Base-by-base conservation (phyloP, 2,329 filamentous ascomycete genomes). In the Colletotrichum coccodes region DNA sequence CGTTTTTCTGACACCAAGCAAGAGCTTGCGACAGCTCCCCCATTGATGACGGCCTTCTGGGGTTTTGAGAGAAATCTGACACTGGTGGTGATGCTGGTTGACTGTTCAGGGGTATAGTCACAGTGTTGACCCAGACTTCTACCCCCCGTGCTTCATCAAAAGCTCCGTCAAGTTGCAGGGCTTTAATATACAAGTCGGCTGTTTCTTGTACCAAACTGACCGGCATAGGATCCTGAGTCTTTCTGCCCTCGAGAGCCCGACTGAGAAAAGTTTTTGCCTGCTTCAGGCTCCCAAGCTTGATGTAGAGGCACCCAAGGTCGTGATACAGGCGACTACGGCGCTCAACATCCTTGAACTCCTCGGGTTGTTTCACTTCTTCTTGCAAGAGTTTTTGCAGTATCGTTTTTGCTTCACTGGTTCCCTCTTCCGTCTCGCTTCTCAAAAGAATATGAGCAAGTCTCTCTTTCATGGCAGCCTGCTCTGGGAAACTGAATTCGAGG, bases 111-210 rank as follows among this genome's bases (percentile, higher is more conserved):
- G 65, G 61, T 9, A 65, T 50, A 6, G 66, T 23, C 9, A 30
- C 61, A 1, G 50, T 66, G 6, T 68, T 71, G 12, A 78, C 70
- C 74, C 72, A 77, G 2, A 71, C 70, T 21, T 70, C 70, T 3
- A 76, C 65, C 11, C 75, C 76, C 2, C 71, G 68, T 34, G 75
- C 75, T 53, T 75, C 71, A n/a, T 77, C 75, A 18, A 74, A 67
- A 16, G 70, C 70, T 36, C 73, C 72, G n/a, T 64, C 58, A 23
- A 69, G 64, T 49, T 73, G 70, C 7, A 76, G 57, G 1, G 72
- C 71, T 21, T 74, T 71, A 7, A 75, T 71, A 14, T 77, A 71
- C n/a, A 72, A 46, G 46, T 73, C 71, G 3, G 73, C 75, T 7
- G 75, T 76, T 9, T 76, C 75, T 21, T 63, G 62, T 8, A 76